These are phyloP conservation scores for Coniella lustricola DNA, from an alignment of 2,329 filamentous ascomycete species.

Conservation along the genomic window DNA sequence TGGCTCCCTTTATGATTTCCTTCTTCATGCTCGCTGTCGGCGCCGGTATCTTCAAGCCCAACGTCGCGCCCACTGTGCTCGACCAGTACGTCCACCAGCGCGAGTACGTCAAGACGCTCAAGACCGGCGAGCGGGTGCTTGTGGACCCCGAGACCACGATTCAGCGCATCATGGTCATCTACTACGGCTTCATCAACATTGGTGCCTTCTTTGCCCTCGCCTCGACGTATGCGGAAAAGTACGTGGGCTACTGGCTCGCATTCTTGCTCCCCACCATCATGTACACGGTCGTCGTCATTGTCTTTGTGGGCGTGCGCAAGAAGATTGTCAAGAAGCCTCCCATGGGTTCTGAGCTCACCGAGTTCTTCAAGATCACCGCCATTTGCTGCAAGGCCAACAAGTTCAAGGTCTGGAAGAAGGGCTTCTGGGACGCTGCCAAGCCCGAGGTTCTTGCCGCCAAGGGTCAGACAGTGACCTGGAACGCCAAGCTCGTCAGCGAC, in stretches of 20 bases:
- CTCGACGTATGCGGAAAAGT: constrained; percentile 71
- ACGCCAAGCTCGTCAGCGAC: constrained; percentile 61
- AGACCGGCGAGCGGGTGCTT: constrained; percentile 37
- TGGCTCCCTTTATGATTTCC: constrained; percentile 55
- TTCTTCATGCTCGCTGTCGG: constrained; percentile 61
- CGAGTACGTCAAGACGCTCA: constrained; percentile 34
- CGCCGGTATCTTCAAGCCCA: constrained; percentile 66
- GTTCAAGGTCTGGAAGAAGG: constrained; percentile 45
- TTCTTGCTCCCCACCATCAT: constrained; percentile 45
- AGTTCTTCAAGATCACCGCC: constrained; percentile 48
- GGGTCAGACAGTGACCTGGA: constrained; percentile 50
- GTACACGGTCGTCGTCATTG: constrained; percentile 51
- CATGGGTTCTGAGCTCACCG: constrained; percentile 57
- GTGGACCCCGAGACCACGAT: constrained; percentile 39
- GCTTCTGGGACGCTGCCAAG: constrained; percentile 54
- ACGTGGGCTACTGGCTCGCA: constrained; percentile 68
- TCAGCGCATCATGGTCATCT: constrained; percentile 41
- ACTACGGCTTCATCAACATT: constrained; percentile 60
- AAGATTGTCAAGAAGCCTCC: constrained; percentile 51
- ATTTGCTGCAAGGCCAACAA: constrained; percentile 45
- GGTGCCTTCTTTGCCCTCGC: constrained; percentile 53
- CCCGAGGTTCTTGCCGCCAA: constrained; percentile 42
- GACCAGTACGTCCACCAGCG: constrained; percentile 37
- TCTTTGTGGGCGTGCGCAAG: constrained; percentile 51
- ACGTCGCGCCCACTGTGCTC: constrained; percentile 35